Evolutionary conservation across 2,329 filamentous ascomycete species (phyloP), one percentile per base, ranked within the genome.

Genomic region (Massarina eburnea): DNA sequence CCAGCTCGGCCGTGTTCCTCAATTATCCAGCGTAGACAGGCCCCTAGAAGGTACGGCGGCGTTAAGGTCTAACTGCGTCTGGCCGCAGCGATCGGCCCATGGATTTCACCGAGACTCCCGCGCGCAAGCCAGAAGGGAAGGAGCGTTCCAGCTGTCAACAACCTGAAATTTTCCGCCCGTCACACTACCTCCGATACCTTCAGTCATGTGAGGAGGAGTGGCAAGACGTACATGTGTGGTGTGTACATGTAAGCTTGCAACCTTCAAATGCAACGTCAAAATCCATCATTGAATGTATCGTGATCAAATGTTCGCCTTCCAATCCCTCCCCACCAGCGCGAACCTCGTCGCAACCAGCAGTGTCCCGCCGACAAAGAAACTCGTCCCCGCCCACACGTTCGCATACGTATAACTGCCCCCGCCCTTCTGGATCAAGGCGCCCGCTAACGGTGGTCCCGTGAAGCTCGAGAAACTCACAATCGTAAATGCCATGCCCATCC

Each of bases 401-500:
- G 64, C 65, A 42, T 61, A 59, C 9, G 60, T 58, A 36, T 68
- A 70, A 36, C 39, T 55, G 8, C 66, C 66, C 4, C 51, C 50
- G 43, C 58, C 38, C 8, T 46, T 42, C 36, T 66, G 59, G 8
- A 68, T 67, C 22, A 70, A 46, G 4, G 65, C 66, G 2, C 67
- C 67, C 1, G 65, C 67, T n/a, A 70, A 40, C 21, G 67, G 67
- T 19, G 63, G 62, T 2, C 67, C 67, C 2, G 64, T 68, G 41
- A 70, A 57, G 19, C 59, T 61, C 15, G 64, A 61, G 32, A 70
- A 59, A n/a, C 60, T 63, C 20, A 68, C 65, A 35, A 70, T 58
- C 3, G 60, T 67, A 43, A 69, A 70, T 1, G 59, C 63, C 66
- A 70, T 70, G 3, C 67, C 67, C 60, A 67, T 68, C 32, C 66